A percentile compares a stretch with the other conserved stretches of the same genome.
These are phyloP conservation scores for Bombardia bombarda DNA, from an alignment of 495 filamentous ascomycete genomes.

Conservation along the genomic window DNA sequence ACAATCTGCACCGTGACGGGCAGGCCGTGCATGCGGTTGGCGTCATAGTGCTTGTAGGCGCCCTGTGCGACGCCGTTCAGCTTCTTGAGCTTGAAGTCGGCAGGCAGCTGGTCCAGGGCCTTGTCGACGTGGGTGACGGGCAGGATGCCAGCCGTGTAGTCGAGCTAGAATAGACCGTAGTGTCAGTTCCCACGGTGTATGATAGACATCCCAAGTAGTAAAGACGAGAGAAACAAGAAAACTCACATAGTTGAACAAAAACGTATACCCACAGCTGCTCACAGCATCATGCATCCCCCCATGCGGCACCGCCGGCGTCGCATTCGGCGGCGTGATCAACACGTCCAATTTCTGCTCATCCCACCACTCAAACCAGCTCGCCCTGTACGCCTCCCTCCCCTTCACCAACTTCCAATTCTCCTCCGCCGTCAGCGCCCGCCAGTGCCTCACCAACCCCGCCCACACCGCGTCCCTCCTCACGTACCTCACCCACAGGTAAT, in stretches of 20 bases:
- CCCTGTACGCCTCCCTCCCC: constrained; percentile 68
- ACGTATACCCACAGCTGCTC: constrained; percentile 87
- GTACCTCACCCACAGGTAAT: constrained; percentile 84
- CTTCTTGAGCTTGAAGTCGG: constrained; percentile 49
- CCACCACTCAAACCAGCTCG: constrained; percentile 80
- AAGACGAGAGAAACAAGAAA: neutral
- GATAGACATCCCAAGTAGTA: neutral
- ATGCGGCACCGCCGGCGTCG: constrained; percentile 83
- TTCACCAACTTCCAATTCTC: constrained; percentile 78
- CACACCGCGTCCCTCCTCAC: constrained; percentile 66
- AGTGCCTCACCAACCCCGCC: constrained; percentile 66
- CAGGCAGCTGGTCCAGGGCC: constrained; percentile 54
- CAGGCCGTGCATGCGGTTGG: constrained; percentile 72
- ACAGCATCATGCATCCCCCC: constrained; percentile 81
- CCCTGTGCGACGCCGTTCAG: constrained; percentile 73
- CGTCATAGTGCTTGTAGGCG: constrained; percentile 85
- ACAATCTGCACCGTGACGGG: constrained; percentile 85
- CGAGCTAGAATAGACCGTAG: constrained; percentile 44
- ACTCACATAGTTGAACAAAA: constrained; percentile 80
- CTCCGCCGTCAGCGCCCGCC: constrained; percentile 58
- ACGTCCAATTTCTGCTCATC: constrained; percentile 63
- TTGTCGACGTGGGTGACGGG: constrained; percentile 81
- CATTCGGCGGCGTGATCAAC: constrained; percentile 77
- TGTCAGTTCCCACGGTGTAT: constrained; percentile 2
- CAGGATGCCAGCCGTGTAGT: constrained; percentile 79